Percentiles rank a stretch among this genome's conserved stretches.
These are phyloP conservation scores for Penicillium lividum DNA, from an alignment of 495 filamentous ascomycete species.

Conservation along the genomic window DNA sequence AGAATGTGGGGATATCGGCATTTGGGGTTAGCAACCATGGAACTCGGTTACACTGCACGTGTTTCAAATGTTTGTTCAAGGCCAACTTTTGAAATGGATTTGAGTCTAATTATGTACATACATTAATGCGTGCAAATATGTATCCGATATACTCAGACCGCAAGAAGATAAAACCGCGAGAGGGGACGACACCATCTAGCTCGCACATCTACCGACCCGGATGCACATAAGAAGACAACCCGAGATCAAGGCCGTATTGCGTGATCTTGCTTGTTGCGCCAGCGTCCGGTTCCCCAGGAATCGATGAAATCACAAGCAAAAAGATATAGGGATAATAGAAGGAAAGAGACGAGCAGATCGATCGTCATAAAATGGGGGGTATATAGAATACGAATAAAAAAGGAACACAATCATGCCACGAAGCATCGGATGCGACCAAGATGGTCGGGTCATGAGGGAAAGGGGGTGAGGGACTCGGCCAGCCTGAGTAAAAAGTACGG, in stretches of 20 bases:
- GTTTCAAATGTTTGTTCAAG: constrained; percentile 8
- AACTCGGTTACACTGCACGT: neutral
- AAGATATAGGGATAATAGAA: constrained; percentile 16
- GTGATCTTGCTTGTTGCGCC: constrained; percentile 27
- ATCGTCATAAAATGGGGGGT: constrained; percentile 35
- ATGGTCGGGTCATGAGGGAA: neutral
- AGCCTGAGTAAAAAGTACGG: constrained; percentile 23
- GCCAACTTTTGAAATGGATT: constrained; percentile 25
- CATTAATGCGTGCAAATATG: constrained; percentile 31
- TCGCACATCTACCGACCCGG: constrained; percentile 14
- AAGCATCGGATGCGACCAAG: constrained; percentile 8
- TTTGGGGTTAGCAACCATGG: neutral
- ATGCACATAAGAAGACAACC: constrained; percentile 29
- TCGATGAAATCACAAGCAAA: constrained; percentile 15
- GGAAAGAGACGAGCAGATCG: constrained; percentile 24
- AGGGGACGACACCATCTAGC: constrained; percentile 4
- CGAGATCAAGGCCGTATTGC: constrained; percentile 22
- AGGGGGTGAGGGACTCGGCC: constrained; percentile 14
- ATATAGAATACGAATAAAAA: constrained; percentile 36
- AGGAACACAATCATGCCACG: constrained; percentile 22
- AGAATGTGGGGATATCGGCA: constrained; percentile 20
- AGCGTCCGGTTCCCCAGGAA: constrained; percentile 26
- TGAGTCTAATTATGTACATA: constrained; percentile 37
- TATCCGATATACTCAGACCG: constrained; percentile 24
- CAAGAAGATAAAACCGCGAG: constrained; percentile 10